Base-by-base conservation (phyloP, 495 filamentous ascomycete species). In the Hypoxylon subgilvum region DNA sequence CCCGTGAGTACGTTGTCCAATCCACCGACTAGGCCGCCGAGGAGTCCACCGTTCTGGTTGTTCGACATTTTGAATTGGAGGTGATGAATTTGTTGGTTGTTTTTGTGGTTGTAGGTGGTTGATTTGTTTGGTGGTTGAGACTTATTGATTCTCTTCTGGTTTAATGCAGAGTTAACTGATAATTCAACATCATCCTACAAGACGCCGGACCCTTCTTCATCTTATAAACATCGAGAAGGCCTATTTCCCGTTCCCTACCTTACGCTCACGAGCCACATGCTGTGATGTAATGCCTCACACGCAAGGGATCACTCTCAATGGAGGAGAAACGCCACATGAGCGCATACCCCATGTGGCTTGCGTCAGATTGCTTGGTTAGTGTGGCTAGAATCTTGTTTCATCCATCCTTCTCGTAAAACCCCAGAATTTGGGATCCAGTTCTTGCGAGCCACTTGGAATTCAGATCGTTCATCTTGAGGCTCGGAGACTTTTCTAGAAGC, bases 1-100 rank as follows among this genome's bases (percentile, higher is more conserved):
- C 73, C 73, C 2, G 72, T 74, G 30, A 75, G 66, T 21, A 74
- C 67, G 16, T 76, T 74, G 60, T 77, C 74, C 35, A 77, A 52
- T 32, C 63, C 61, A 38, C 70, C 66, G 4, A 72, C 72, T 40
- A 76, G 51, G 48, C 64, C 67, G 56, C 73, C 74, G 44, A 77
- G 72, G 30, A 77, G 66, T 39, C 72, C 72, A 30, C 67, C 64
- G 46, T 61, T 63, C 45, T 69, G 62, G 48, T 69, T 61, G 61
- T 68, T 67, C n/a, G 67, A 69, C 67, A 69, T 69, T 58, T 27
- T 63, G 63, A 2, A 14, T 27, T 63, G 63, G 4, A 14, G 45
- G 22, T 47, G 12, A 19, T 25, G 17, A 21, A 40, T 18, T 42
- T 10, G 28, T 22, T 54, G 10, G 17, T 30, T 14, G 19, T 43